Percentiles rank a stretch among this genome's conserved stretches.
phyloP scores from a whole-genome alignment of 768 basidiomycete genomes.

The Tephrocybe sp. region DNA sequence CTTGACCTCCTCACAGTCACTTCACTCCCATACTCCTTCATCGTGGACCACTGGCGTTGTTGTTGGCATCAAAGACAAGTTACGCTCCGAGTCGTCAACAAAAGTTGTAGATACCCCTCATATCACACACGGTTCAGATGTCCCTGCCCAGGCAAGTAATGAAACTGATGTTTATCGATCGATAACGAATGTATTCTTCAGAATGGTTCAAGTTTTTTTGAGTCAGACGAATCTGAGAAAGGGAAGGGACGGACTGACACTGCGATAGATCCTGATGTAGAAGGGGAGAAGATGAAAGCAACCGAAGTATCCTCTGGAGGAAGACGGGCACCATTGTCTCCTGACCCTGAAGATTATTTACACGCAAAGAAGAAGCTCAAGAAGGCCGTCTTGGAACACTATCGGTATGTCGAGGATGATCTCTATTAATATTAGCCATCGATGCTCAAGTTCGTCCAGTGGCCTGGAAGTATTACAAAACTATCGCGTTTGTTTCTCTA shows the following conservation, averaged over 20 bases:
- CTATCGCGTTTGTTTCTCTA: conserved; percentile 73
- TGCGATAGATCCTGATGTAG: conserved; percentile 5
- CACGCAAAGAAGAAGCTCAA: conserved; percentile 84
- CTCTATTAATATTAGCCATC: not conserved
- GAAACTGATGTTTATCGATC: not conserved
- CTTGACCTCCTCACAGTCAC: conserved; percentile 5
- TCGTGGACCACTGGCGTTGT: conserved; percentile 11
- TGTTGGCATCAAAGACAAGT: conserved; percentile 2
- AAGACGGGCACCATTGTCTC: conserved; percentile 18
- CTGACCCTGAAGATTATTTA: conserved; percentile 77
- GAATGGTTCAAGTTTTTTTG: not conserved
- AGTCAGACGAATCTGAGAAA: not conserved
- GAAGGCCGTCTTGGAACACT: conserved; percentile 80
- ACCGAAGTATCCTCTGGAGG: too few species aligned
- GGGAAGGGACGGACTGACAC: not conserved
- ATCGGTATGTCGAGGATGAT: conserved; percentile 47
- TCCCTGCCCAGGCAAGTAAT: too few species aligned
- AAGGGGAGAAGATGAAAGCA: conserved; percentile 9
- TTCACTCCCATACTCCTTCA: conserved; percentile 9
- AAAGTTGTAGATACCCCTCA: too few species aligned
- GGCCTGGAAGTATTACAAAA: conserved; percentile 83
- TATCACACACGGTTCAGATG: too few species aligned
- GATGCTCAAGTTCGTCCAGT: conserved; percentile 30
- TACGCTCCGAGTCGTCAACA: not conserved
- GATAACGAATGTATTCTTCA: not conserved